These are phyloP conservation scores for Kockiozyma suomiensis DNA, from an alignment of 805 yeast species.

Conservation along the genomic window DNA sequence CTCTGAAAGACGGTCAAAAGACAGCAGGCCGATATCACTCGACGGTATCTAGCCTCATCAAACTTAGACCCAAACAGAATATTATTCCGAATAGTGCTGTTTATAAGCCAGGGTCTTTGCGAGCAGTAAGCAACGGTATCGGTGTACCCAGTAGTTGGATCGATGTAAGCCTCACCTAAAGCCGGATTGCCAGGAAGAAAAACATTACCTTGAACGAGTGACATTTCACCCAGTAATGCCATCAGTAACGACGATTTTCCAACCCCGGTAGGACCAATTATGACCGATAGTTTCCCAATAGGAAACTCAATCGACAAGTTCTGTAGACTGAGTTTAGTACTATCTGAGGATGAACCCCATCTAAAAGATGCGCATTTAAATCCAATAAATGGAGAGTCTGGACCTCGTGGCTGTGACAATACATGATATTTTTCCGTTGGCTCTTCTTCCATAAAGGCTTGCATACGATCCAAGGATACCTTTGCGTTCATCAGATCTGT, in stretches of 20 bases:
- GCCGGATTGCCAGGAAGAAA: slow-evolving; percentile 70
- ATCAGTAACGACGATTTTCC: slow-evolving; percentile 83
- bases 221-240: slow-evolving; percentile 87
- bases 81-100: slow-evolving; percentile 82
- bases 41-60: slow-evolving; percentile 69
- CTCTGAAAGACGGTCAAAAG: slow-evolving; percentile 82
- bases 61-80: slow-evolving; percentile 83
- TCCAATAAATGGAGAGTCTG: slow-evolving; percentile 63
- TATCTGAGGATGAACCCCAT: slow-evolving; percentile 50
- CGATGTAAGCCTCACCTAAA: slow-evolving; percentile 50
- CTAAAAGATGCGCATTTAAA: slow-evolving; percentile 73
- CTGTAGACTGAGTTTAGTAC: slow-evolving; percentile 61
- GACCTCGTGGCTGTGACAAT: slow-evolving; percentile 47
- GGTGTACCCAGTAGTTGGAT: slow-evolving; percentile 74
- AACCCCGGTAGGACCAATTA: slow-evolving; percentile 84
- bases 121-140: slow-evolving; percentile 56
- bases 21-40: slow-evolving; percentile 86
- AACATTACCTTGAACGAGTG: slow-evolving; percentile 57
- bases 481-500: slow-evolving; percentile 77
- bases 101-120: slow-evolving; percentile 88
- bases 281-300: slow-evolving; percentile 71
- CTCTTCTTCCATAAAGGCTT: slow-evolving; percentile 70
- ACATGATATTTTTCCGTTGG: slow-evolving; percentile 80
- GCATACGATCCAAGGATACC: slow-evolving; percentile 81
- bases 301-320: slow-evolving; percentile 66